Evolutionary conservation across 2,329 filamentous ascomycete species (phyloP), one percentile per base, ranked within the genome.

Genomic region (Claviceps arundinis): DNA sequence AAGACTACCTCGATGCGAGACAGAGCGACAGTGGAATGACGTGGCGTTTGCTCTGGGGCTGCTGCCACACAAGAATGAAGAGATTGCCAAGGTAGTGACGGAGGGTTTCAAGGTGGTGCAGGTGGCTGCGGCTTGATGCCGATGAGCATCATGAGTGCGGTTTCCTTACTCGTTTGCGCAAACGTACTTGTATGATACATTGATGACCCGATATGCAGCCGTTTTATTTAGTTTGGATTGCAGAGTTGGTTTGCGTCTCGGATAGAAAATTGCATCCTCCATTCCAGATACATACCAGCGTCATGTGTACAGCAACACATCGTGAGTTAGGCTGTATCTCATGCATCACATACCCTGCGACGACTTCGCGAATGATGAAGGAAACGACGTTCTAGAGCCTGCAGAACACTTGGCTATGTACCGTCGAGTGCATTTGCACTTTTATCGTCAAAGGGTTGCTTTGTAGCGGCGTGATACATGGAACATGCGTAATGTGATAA

Each of bases 1-100:
- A 5, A 80, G 93, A 58, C 76, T 98, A 45, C 75, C 79, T 1
- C 79, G 91, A 47, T 96, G 90, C 62, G 90, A 96, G 64, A 95
- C 79, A 47, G 91, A 98, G 70, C 77, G 90, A 57, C 90, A 97
- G 65, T 98, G 93, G 93, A 95, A 91, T 64, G 93, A 98, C 69
- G 90, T 97, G 44, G 88, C 91, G 0, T 98, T 89, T 72, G 90
- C 90, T 3, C 71, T 98, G 54, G 89, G 89, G 2, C 70, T 96
- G 54, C 70, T 98, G 52, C 90, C 89, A 62, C 93, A 98, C 66
- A 94, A 93, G 74, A 91, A 91, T 61, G 88, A 95, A 63, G 88
- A 94, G 46, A 94, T 95, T 53, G 76, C 78, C 54, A 93, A 89
- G 72, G 65, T 84, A 54, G 76, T 94, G 17, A 70, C 77, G 0